Conservation (phyloP, 164 flowering plant species). For the Tetracentron sinense region DNA sequence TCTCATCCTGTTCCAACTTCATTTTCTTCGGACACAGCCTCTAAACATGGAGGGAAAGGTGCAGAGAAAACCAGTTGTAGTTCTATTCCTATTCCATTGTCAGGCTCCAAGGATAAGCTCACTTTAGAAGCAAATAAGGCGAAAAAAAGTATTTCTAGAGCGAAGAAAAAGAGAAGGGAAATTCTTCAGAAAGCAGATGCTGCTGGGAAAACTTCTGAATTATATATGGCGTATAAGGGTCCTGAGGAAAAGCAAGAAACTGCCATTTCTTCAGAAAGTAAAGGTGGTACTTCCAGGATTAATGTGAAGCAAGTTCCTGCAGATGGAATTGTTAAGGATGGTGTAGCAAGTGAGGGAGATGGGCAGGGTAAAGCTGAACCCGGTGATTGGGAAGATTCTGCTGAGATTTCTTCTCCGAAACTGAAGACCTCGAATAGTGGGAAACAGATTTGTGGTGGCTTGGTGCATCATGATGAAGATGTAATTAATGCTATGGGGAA, state of each 20-base stretch:
- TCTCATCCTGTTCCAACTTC: conserved; percentile 31
- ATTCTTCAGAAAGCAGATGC: conserved; percentile 80
- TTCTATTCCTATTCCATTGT: conserved; percentile 14
- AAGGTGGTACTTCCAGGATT: conserved; percentile 8
- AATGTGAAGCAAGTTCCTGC: conserved; percentile 25
- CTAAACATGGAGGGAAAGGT: conserved; percentile 30
- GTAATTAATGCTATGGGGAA: too few relatives aligned
- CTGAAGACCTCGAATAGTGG: conserved; percentile 13
- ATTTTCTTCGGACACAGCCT: conserved; percentile 18
- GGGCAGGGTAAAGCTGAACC: conserved; percentile 48
- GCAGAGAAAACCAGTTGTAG: conserved; percentile 21
- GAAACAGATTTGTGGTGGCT: conserved; percentile 15
- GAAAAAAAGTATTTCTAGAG: conserved; percentile 33
- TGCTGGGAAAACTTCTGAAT: conserved; percentile 72
- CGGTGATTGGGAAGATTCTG: conserved; percentile 96
- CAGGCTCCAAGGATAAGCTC: conserved; percentile 42
- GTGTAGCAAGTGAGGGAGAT: conserved; percentile 19
- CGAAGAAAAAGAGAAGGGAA: conserved; percentile 67
- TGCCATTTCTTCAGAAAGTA: conserved; percentile 22
- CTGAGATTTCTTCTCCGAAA: background rate
- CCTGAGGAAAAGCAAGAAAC: conserved; percentile 71
- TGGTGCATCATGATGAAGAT: conserved; percentile 19
- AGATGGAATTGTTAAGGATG: conserved; percentile 28
- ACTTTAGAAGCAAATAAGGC: conserved; percentile 34
- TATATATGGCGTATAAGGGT: conserved; percentile 81